phyloP scores from a whole-genome alignment of 2,329 filamentous ascomycete species.

The Talaromyces rugulosus region DNA sequence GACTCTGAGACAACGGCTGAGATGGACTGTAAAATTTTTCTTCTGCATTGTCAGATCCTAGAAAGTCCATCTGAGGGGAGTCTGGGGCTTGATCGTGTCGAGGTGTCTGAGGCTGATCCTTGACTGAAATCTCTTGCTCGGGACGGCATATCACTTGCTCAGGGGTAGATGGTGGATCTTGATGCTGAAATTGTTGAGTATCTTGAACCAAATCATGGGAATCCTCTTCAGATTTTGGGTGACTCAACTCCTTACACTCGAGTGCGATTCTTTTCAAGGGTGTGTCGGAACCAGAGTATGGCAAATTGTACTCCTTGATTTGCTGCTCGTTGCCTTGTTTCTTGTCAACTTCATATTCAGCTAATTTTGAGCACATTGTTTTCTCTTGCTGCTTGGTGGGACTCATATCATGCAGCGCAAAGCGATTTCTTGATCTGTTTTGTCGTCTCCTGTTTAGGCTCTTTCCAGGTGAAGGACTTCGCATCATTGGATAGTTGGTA shows the following conservation, averaged over 20 bases:
- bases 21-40: neutral
- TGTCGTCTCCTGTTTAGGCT: neutral
- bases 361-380: neutral
- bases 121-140: neutral
- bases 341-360: neutral
- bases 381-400: slow-evolving; percentile 8
- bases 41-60: neutral
- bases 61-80: neutral
- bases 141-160: neutral
- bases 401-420: slow-evolving; percentile 5
- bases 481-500: neutral
- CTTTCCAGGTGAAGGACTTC: neutral
- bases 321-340: neutral
- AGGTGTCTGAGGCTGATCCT: neutral
- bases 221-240: neutral
- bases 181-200: neutral
- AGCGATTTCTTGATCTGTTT: neutral
- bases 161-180: neutral
- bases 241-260: neutral
- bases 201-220: neutral
- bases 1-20: neutral
- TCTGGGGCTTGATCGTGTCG: no score
- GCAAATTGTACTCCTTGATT: neutral
- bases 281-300: neutral
- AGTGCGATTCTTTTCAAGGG: neutral